These are phyloP conservation scores for Fraxinus cuspidata DNA, from an alignment of 257 asterid genomes.

Conservation along the genomic window DNA sequence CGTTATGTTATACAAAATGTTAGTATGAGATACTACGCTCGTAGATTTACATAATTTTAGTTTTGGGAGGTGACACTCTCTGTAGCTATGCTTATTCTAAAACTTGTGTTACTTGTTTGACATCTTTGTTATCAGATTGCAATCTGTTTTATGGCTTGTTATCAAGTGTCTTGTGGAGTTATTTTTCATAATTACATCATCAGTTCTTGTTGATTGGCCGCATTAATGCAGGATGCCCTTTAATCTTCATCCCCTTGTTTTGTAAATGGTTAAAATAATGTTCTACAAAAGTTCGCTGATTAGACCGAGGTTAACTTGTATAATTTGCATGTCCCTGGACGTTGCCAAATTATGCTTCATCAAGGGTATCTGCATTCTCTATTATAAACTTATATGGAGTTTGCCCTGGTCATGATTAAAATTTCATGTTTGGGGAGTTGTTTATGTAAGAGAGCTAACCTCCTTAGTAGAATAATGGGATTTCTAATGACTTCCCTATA, in stretches of 20 bases:
- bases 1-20: constrained; percentile 13
- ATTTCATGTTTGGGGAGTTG: background rate
- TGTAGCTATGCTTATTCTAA: constrained; percentile 1
- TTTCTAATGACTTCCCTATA: no score
- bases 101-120: background rate
- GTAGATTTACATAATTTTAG: constrained; percentile 16
- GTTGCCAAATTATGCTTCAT: background rate
- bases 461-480: no score
- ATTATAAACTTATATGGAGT: background rate
- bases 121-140: constrained; percentile 4
- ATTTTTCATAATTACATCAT: background rate
- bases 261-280: background rate
- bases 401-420: background rate
- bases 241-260: background rate
- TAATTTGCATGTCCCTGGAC: background rate
- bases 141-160: background rate
- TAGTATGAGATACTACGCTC: constrained; percentile 1
- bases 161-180: background rate
- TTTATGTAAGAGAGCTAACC: no score
- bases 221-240: background rate
- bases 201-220: background rate
- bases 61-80: constrained; percentile 17
- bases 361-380: background rate
- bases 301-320: background rate
- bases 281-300: background rate